phyloP scores from a whole-genome alignment of 2,329 filamentous ascomycete genomes.

The Colletotrichum sublineola region DNA sequence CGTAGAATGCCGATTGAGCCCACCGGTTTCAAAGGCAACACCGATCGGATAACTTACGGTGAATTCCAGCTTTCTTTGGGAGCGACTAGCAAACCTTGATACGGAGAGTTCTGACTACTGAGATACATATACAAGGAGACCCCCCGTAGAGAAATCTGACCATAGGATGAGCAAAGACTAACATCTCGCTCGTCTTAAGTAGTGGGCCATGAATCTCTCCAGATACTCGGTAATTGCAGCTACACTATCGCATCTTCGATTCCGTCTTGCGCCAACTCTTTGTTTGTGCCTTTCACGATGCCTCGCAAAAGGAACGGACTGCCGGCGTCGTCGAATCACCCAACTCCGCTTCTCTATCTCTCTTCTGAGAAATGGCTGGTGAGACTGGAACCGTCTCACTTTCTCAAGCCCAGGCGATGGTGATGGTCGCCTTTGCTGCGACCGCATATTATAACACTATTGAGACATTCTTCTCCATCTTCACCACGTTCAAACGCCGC shows the following conservation, averaged over 20 bases:
- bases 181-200: conserved; percentile 30
- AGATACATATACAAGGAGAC: too few species aligned
- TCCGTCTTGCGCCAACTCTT: conserved; percentile 11
- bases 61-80: conserved; percentile 14
- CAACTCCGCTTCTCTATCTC: background rate
- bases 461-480: conserved; percentile 45
- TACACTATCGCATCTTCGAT: conserved; percentile 27
- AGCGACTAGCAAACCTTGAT: conserved; percentile 19
- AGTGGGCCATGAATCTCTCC: background rate
- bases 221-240: background rate
- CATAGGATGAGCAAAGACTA: too few species aligned
- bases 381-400: conserved; percentile 38
- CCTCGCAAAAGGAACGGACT: conserved; percentile 13
- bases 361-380: conserved; percentile 29
- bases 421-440: conserved; percentile 55
- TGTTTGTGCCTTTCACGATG: conserved; percentile 26
- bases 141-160: background rate
- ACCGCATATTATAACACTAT: conserved; percentile 40
- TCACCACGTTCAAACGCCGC: conserved; percentile 44
- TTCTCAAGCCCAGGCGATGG: conserved; percentile 36
- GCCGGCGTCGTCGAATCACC: conserved; percentile 18
- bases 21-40: conserved; percentile 17
- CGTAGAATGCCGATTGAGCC: background rate
- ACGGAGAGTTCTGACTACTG: too few species aligned
- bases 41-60: conserved; percentile 3